Evolutionary conservation across 83 land plant species (phyloP), one percentile per base, ranked within the genome.

Genomic region (Picea engelmannii): DNA sequence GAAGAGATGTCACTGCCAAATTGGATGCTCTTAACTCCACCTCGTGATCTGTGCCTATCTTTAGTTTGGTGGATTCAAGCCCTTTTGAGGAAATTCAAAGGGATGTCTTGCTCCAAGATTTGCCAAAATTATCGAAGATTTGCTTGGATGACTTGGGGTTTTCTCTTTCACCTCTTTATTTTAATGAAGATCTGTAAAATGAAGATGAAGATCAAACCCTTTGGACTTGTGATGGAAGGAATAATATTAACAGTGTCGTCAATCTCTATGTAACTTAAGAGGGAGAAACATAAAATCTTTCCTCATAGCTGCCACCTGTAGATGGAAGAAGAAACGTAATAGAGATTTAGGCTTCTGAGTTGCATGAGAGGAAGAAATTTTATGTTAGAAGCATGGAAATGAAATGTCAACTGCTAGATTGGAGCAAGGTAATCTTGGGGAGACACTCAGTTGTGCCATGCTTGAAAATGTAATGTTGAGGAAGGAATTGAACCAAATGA

Each of bases 351-450:
- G 99, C 99, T 1, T 77, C 86, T 76, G 86, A 85, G 79, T 96
- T 97, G 35, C 84, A 97, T 81, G 95, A 93, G 83, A 89, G 99
- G 85, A 94, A 89, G 86, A 96, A 91, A 80, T 68, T 79, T 69
- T 94, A 94, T 78, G 88, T 94, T 68, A 92, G 81, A 63, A 94
- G 89, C 64, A 89, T 96, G 52, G 97, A 96, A 88, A 59, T 87
- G 82, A 94, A 93, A 84, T 93, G 95, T 81, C 89, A 81, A 75
- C 88, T 85, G 79, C 69, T 93, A 27, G 99, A 96, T 84, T 79
- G 81, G 24, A 92, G 80, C 91, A 92, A 74, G 78, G 80, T 67
- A 90, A 89, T 61, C 85, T 94, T 18, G 84, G 91, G 78, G 79
- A 87, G 27, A 68, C 91, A 65, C 90, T 96, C 58, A 84, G 81